Base-by-base conservation (phyloP, 2,329 filamentous ascomycete genomes). In the Chrysoporthe puriensis region DNA sequence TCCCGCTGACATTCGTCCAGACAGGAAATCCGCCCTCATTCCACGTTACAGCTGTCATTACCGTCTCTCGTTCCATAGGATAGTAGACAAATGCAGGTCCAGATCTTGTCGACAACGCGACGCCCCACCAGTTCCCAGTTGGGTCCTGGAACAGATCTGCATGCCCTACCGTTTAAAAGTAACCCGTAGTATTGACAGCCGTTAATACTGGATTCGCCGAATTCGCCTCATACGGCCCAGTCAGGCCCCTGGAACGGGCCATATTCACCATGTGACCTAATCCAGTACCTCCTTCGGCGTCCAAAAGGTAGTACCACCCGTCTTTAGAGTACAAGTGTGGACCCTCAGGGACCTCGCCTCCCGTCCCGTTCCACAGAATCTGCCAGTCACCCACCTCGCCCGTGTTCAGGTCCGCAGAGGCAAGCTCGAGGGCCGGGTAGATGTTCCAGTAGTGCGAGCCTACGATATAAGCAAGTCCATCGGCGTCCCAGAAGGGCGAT, bases 131-230 rank as follows among this genome's bases (percentile, higher is more conserved):
- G 66, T 79, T 78, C 0, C 75, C 77, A 0, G 69, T 63, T 0
- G 70, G 70, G 67, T 88, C 86, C 60, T 85, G 81, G 68, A 88
- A 87, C 2, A 88, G 69, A 69, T 88, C 86, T 0, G 84, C 82
- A 64, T 88, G 86, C 0, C 86, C 86, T 0, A 86, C 81, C 1
- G 84, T 84, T 70, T 88, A 85, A 66, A 82, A 83, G 63, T 81
- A 82, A 26, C 72, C 76, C 0, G 77, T 79, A 0, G 80, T 82
- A 52, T 82, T 81, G 11, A 77, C 77, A 16, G 81, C 82, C 0
- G 80, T 83, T 4, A 86, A 72, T 0, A 85, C 77, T 0, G 84
- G 84, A 68, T 86, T 85, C 0, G 71, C 62, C 0, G 78, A 76
- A 54, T 79, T 78, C 1, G 76, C 71, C 64, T 82, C 80, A 61